These are phyloP conservation scores for Tubosaeta brunneosetosa DNA, from an alignment of 768 basidiomycete genomes.

Conservation along the genomic window DNA sequence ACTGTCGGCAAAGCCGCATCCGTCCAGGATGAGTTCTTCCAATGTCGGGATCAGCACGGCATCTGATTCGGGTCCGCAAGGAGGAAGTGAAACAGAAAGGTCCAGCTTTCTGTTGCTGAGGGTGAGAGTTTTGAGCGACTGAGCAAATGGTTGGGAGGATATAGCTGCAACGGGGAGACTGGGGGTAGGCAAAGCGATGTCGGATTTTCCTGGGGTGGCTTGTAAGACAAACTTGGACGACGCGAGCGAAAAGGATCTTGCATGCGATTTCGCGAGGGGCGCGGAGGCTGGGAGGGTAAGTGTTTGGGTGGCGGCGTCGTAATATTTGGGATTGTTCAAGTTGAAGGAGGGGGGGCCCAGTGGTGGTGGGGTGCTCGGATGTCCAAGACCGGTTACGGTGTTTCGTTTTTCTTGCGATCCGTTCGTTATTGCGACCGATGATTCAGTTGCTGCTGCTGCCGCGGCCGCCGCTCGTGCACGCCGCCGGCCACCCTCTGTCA, in stretches of 20 bases:
- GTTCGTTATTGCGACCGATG: constrained; percentile 14
- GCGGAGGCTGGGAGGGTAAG: constrained; percentile 62
- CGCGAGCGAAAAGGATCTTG: constrained; percentile 58
- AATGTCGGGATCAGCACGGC: constrained; percentile 54
- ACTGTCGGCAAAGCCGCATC: constrained; percentile 61
- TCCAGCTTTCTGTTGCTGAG: constrained; percentile 67
- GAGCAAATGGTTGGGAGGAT: constrained; percentile 54
- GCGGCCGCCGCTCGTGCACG: constrained; percentile 50
- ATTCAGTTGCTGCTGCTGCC: constrained; percentile 36
- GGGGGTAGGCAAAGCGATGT: constrained; percentile 58
- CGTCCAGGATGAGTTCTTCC: constrained; percentile 72
- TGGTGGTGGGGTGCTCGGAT: constrained; percentile 23
- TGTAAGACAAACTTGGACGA: constrained; percentile 18
- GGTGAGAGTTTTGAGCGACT: constrained; percentile 51
- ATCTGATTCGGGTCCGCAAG: constrained; percentile 22
- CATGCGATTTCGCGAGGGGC: constrained; percentile 48
- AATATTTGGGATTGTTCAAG: constrained; percentile 55
- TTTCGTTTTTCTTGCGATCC: constrained; percentile 16
- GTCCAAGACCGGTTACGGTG: constrained; percentile 19
- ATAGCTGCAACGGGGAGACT: constrained; percentile 66
- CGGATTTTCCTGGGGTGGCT: constrained; percentile 22
- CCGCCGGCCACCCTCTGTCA: constrained; percentile 70
- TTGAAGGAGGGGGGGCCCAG: constrained; percentile 28
- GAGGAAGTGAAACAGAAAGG: constrained; percentile 54
- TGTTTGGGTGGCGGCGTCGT: constrained; percentile 48